Evolutionary conservation across 2,329 filamentous ascomycete species (phyloP).

Genomic region (Diaporthe sp.): DNA sequence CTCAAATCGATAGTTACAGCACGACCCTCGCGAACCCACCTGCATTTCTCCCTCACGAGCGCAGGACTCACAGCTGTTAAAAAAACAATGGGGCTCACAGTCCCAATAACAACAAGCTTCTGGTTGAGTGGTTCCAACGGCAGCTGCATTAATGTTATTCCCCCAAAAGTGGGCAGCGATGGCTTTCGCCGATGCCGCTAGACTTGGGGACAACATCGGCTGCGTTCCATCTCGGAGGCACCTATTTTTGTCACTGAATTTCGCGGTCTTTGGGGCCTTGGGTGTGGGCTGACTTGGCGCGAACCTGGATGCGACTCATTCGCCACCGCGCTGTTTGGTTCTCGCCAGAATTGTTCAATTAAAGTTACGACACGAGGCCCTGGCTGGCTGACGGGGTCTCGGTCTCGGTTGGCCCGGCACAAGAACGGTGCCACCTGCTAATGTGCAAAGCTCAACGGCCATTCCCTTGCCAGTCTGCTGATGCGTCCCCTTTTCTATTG

Average conservation of each 20-base stretch:
- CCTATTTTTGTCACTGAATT: conserved; percentile 21
- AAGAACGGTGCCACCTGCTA: neutral
- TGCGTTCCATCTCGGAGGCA: neutral
- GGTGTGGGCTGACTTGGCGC: conserved; percentile 9
- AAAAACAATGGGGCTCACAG: neutral
- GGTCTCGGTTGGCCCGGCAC: conserved; percentile 26
- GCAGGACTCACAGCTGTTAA: neutral
- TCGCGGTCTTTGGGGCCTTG: neutral
- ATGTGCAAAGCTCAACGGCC: neutral
- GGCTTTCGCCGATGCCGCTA: conserved; percentile 2
- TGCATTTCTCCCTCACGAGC: neutral
- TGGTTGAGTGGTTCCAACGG: neutral
- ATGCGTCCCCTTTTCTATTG: neutral
- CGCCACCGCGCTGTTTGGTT: conserved; percentile 10
- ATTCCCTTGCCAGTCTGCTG: neutral
- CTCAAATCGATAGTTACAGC: neutral
- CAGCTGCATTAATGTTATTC: neutral
- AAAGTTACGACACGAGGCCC: conserved; percentile 30
- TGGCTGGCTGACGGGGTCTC: conserved; percentile 18
- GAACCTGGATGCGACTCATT: conserved; percentile 25
- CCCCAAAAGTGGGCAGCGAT: conserved; percentile 6
- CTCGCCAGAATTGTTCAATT: conserved; percentile 23
- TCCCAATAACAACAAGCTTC: neutral
- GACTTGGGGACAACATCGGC: neutral
- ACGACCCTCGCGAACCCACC: conserved; percentile 7